Evolutionary conservation across 345 rosid species (phyloP), one percentile per base, ranked within the genome.

Genomic region (Orychophragmus violaceus): DNA sequence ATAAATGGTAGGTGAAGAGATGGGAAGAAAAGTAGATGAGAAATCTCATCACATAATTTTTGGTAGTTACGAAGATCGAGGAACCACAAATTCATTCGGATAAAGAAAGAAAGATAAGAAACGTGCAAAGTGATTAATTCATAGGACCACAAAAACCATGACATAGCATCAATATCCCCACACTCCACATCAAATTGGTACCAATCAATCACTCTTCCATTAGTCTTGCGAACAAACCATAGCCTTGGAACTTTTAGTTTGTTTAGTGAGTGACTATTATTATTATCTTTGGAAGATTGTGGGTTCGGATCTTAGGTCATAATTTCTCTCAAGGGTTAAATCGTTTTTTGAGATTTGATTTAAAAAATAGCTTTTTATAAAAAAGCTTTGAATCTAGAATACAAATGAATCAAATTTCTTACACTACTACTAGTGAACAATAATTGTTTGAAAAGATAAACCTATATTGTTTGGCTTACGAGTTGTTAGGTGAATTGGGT

Each of bases 121-220:
- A 52, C 22, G n/a, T 70, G 29, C 39, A 42, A 25, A 53, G 57
- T 62, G 68, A 32, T 62, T 32, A 70, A 70, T 70, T 70, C 37
- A 30, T 8, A 70, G 75, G 75, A 70, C 75, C 75, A 70, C 75
- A 70, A 24, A 54, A 54, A 29, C 59, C 59, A 54, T 70, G 41
- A 45, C 69, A 33, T 45, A 53, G 32, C 49, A 62, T 62, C 69
- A 62, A 30, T 5, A 61, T 22, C 68, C 74, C 75, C 49, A 59
- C 48, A 59, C 7, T 0, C 33, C 21, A n/a, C 49, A 54, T 57
- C 63, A 70, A 46, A 42, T 70, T 18, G 21, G 62, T 61, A 21
- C 16, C 62, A 70, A 62, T 70, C 75, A 70, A 33, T 54, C 63
- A 53, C 62, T 70, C 63, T 9, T 42, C 50, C 41, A 50, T 70